phyloP scores from a whole-genome alignment of 2,329 filamentous ascomycete genomes.

The Parafenestella ontariensis region DNA sequence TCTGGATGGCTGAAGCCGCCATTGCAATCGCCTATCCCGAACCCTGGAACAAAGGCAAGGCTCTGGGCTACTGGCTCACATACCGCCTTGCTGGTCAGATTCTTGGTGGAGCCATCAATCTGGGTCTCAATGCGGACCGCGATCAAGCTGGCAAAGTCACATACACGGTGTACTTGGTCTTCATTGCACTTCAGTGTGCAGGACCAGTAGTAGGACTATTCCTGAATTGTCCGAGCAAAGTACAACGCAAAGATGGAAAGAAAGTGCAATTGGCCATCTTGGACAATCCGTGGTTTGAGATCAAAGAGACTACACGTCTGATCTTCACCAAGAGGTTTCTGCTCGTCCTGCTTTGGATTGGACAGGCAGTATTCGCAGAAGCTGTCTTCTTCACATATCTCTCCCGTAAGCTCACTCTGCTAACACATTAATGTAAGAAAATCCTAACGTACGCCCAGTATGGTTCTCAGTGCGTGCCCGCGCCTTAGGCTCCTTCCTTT shows the following conservation, averaged over 20 bases:
- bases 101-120: conserved; percentile 73
- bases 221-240: conserved; percentile 66
- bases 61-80: conserved; percentile 71
- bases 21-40: conserved; percentile 77
- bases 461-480: conserved; percentile 76
- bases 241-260: conserved; percentile 70
- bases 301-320: conserved; percentile 64
- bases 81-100: conserved; percentile 70
- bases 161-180: conserved; percentile 72
- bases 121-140: conserved; percentile 68
- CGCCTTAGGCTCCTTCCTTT: conserved; percentile 74
- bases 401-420: conserved; percentile 52
- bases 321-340: conserved; percentile 70
- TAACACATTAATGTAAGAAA: no score
- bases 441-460: no score
- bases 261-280: conserved; percentile 67
- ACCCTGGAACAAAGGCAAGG: conserved; percentile 56
- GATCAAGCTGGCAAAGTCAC: conserved; percentile 69
- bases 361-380: conserved; percentile 74
- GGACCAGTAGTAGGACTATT: conserved; percentile 71
- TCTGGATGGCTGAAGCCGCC: conserved; percentile 78
- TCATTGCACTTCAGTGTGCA: conserved; percentile 72
- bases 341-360: conserved; percentile 71
- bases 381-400: conserved; percentile 76
- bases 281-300: conserved; percentile 63